These are phyloP conservation scores for Phialocephala subalpina DNA, from an alignment of 2,329 filamentous ascomycete genomes.

Conservation along the genomic window DNA sequence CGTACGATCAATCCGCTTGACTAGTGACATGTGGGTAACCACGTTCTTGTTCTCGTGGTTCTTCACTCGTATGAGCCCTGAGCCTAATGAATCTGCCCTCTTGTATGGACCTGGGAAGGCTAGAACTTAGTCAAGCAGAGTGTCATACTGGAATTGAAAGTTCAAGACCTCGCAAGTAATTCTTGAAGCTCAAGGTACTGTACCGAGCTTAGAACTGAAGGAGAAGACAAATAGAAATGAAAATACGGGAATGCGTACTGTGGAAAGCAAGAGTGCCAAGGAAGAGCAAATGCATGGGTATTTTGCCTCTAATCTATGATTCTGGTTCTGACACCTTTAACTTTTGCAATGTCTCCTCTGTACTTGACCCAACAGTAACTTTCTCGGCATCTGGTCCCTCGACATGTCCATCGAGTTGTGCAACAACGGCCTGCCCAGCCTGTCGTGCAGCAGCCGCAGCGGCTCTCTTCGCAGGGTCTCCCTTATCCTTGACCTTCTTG, in stretches of 20 bases:
- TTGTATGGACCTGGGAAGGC: too few species aligned
- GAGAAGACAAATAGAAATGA: too few species aligned
- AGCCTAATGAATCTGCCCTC: too few species aligned
- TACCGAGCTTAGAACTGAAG: too few species aligned
- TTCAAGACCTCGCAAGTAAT: too few species aligned
- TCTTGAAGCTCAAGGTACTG: too few species aligned
- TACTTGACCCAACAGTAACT: constrained; percentile 35
- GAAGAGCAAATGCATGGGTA: constrained; percentile 17
- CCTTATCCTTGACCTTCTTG: constrained; percentile 65
- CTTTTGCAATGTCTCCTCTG: constrained; percentile 40
- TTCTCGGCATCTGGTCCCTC: constrained; percentile 36
- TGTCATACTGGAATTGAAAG: too few species aligned
- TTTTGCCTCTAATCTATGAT: constrained; percentile 33
- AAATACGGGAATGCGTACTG: background rate
- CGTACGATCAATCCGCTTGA: too few species aligned
- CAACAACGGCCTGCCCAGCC: constrained; percentile 34
- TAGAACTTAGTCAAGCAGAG: too few species aligned
- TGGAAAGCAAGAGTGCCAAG: background rate
- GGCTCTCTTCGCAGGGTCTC: constrained; percentile 42
- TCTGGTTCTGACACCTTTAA: constrained; percentile 36
- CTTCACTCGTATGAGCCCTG: too few species aligned
- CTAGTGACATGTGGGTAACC: too few species aligned
- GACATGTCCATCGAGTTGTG: constrained; percentile 41
- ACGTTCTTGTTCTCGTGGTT: too few species aligned
- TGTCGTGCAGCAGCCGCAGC: constrained; percentile 40